Evolutionary conservation across 2,329 filamentous ascomycete genomes (phyloP), one percentile per base, ranked within the genome.

Genomic region (Ceratocystis colombiana): DNA sequence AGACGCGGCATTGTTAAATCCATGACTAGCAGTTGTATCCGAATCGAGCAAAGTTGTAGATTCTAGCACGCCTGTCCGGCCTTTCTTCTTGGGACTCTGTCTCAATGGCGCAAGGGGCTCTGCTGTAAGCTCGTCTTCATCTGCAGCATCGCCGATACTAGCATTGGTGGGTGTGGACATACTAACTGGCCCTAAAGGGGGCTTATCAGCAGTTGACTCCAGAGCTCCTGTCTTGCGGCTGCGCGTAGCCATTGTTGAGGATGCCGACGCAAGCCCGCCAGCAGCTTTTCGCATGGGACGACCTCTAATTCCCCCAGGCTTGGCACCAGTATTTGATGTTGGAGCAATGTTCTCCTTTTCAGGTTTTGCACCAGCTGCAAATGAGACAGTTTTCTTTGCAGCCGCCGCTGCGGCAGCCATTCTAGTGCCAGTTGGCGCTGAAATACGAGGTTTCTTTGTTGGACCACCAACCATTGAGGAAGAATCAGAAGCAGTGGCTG

Each of bases 171-270:
- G 76, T 75, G 85, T 82, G 50, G 82, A 83, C 70, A 83, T 79
- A 78, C 87, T 87, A 77, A 82, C 86, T 75, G 83, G 84, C 75
- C 83, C 86, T 64, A 87, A 76, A 44, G 84, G 83, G 66, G 78
- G 79, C 69, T 79, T 79, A 50, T 76, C 73, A 66, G 74, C 73
- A 66, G 76, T 73, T 68, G 76, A 74, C 22, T 41, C 64, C 8
- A 10, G 30, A n/a, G 62, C 46, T 17, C 71, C 62, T 45, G 44
- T 17, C 62, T 65, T 12, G 50, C 44, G 45, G 25, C 55, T 63
- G 15, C 45, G 55, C 5, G 68, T 50, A 41, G 62, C 41, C 45
- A 50, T 45, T 68, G 30, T 17, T 17, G 64, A 45, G 20, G 50
- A 62, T 64, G 69, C 70, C n/a, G 69, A 66, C 6, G 73, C 70